Base-by-base conservation (phyloP, 352 stramenopile species). In the Phytophthora quininea region DNA sequence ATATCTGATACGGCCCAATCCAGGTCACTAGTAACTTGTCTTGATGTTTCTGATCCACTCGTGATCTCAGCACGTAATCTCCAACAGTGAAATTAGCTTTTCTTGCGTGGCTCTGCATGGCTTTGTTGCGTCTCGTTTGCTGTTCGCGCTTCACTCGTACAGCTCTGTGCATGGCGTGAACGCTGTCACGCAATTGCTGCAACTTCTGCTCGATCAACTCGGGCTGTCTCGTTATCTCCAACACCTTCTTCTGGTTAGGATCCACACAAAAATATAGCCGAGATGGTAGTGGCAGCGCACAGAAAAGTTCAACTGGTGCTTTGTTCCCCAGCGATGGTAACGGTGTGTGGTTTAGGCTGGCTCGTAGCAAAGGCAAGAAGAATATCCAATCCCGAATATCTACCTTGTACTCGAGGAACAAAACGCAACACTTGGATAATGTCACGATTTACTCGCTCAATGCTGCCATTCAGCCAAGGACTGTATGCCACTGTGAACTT, bases 11-110 rank as follows among this genome's bases (percentile, higher is more conserved):
- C 14, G 68, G 64, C 15, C 69, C 73, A 15, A 73, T 32, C 69
- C 64, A 80, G 12, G 56, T 74, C 1, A 74, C 54, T n/a, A 66
- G 11, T 15, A 73, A 30, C 54, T 77, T 80, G 40, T 61, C 29
- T 4, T 43, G 24, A 11, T 63, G 54, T 0, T 61, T 58, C 30
- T 62, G 37, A 40, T 74, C 67, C 2, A 71, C 58, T 4, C 66
- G 33, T 6, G 68, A 74, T 27, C 62, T 32, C 14, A 77, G 30
- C 3, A 77, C 72, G 43, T 55, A 71, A 40, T 76, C 67, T 14
- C 67, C 67, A 2, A 60, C 59, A 1, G 10, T 29, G 46, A 73
- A 69, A 11, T 69, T 62, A 3, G 19, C 33, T 24, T 38, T 43
- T 30, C 15, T 32, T 9, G 27, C 43, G 3, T 58, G 27, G 4